These are phyloP conservation scores for Neostapfia colusana DNA, from an alignment of 176 grass and related monocot genomes.

Conservation along the genomic window DNA sequence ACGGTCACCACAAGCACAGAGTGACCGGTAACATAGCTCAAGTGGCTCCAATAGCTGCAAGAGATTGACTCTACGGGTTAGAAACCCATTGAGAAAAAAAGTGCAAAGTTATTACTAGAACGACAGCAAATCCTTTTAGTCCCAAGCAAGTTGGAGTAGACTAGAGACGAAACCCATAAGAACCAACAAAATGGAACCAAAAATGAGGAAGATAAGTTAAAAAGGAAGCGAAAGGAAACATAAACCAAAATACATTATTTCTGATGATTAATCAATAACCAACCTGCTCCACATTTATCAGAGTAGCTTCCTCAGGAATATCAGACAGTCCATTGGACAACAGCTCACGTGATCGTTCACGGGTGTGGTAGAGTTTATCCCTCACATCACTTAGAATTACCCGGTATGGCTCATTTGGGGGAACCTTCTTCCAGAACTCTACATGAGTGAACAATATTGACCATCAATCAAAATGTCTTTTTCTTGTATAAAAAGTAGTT, in stretches of 20 bases:
- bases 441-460: not conserved
- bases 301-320: slow-evolving; percentile 41
- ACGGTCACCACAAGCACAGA: slow-evolving; percentile 66
- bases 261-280: too few species aligned
- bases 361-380: slow-evolving; percentile 76
- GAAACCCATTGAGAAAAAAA: not conserved
- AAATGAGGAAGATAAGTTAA: too few species aligned
- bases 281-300: slow-evolving; percentile 60
- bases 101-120: not conserved
- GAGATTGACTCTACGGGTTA: slow-evolving; percentile 3
- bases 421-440: slow-evolving; percentile 91
- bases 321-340: slow-evolving; percentile 56
- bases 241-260: too few species aligned
- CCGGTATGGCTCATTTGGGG: slow-evolving; percentile 73
- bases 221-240: too few species aligned
- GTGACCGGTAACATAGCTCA: slow-evolving; percentile 67
- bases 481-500: too few species aligned
- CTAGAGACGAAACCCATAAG: too few species aligned
- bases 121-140: too few species aligned
- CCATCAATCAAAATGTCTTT: not conserved
- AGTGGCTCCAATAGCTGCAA: slow-evolving; percentile 68
- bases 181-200: too few species aligned
- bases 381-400: slow-evolving; percentile 71
- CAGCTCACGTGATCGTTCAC: slow-evolving; percentile 62
- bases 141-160: too few species aligned